Evolutionary conservation across 23 red algal species (phyloP).

Genomic region (Pyropia haitanensis): DNA sequence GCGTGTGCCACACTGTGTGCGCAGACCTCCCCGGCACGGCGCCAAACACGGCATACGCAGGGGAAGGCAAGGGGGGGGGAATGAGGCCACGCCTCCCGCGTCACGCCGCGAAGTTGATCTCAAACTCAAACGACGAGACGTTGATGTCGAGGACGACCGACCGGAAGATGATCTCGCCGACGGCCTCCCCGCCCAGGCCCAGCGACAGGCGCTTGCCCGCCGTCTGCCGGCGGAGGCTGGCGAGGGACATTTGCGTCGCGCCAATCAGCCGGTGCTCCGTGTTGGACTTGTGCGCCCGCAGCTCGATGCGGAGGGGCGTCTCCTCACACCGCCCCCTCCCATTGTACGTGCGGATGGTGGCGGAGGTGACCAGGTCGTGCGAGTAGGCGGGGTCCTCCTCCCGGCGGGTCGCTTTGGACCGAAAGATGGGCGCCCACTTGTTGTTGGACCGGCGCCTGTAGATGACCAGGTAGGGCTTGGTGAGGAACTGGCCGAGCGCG

Average conservation of each 20-base stretch:
- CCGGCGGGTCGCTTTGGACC: constrained; percentile 33
- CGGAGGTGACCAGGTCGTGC: constrained; percentile 30
- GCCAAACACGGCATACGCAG: too few relatives aligned
- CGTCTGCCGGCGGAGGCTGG: constrained; percentile 39
- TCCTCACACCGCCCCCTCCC: constrained; percentile 36
- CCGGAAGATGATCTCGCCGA: constrained; percentile 41
- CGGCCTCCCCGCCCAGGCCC: constrained; percentile 57
- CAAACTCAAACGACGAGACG: constrained; percentile 53
- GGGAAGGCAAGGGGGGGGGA: too few relatives aligned
- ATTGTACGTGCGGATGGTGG: constrained; percentile 32
- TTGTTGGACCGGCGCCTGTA: constrained; percentile 57
- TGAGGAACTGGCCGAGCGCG: constrained; percentile 42
- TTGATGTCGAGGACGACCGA: constrained; percentile 31
- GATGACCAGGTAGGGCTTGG: constrained; percentile 46
- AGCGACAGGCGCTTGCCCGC: constrained; percentile 50
- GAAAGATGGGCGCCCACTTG: constrained; percentile 62
- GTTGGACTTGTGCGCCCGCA: constrained; percentile 47
- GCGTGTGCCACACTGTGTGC: too few relatives aligned
- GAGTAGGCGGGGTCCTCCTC: constrained; percentile 45
- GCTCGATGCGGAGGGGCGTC: constrained; percentile 48
- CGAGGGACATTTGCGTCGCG: constrained; percentile 62
- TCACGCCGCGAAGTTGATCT: constrained; percentile 42
- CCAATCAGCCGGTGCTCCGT: constrained; percentile 60
- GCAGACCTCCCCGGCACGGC: too few relatives aligned
- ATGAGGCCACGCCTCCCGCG: too few relatives aligned